Evolutionary conservation across 768 basidiomycete genomes (phyloP).

Genomic region (Exidia glandulosa): DNA sequence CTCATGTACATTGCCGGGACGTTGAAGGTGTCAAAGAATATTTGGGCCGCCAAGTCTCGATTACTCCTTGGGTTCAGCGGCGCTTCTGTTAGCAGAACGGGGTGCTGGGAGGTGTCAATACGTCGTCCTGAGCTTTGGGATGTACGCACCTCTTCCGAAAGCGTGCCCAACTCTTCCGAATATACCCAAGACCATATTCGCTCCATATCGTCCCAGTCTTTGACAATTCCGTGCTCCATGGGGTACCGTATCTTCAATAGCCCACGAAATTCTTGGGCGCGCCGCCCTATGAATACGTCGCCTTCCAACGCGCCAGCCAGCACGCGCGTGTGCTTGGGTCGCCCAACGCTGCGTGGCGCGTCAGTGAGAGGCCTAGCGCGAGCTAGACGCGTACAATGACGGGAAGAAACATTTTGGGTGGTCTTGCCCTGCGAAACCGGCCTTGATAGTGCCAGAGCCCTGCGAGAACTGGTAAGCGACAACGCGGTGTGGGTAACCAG

Average conservation of each 20-base stretch:
- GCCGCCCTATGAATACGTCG: slow-evolving; percentile 89
- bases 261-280: slow-evolving; percentile 92
- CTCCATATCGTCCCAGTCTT: slow-evolving; percentile 99
- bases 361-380: too few relatives aligned
- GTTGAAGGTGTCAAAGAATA: slow-evolving; percentile 99
- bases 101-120: slow-evolving; percentile 53
- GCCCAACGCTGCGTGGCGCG: slow-evolving; percentile 55
- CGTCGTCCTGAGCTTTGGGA: not conserved
- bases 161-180: slow-evolving; percentile 85
- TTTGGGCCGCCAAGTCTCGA: slow-evolving; percentile 92
- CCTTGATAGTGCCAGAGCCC: slow-evolving; percentile 98
- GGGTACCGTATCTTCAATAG: slow-evolving; percentile 97
- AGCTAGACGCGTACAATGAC: slow-evolving; percentile 96
- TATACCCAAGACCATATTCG: slow-evolving; percentile 99
- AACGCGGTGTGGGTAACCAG: not conserved
- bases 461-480: slow-evolving; percentile 21
- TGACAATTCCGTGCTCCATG: slow-evolving; percentile 98
- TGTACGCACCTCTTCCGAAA: slow-evolving; percentile 80
- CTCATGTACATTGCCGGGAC: slow-evolving; percentile 95
- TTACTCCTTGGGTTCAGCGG: slow-evolving; percentile 95
- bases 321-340: slow-evolving; percentile 94
- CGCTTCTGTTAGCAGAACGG: slow-evolving; percentile 93
- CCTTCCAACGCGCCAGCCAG: slow-evolving; percentile 98
- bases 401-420: slow-evolving; percentile 99
- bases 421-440: slow-evolving; percentile 97